Conservation (phyloP, 164 flowering plant species). For the Liquidambar formosana region DNA sequence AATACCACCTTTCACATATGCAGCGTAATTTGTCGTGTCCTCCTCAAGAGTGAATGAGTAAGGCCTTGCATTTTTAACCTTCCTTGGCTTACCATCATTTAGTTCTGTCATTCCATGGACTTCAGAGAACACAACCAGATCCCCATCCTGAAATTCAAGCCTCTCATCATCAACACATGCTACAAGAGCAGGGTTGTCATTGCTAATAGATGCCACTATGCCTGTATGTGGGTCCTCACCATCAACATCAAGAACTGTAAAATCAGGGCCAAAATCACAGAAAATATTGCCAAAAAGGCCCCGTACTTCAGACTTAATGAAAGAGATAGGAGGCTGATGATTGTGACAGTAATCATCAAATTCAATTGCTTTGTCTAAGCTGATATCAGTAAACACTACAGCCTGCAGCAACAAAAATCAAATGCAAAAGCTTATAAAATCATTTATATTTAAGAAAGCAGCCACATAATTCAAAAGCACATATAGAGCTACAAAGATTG, state of each 20-base stretch:
- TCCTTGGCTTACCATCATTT: conserved; percentile 85
- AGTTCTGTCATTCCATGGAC: conserved; percentile 81
- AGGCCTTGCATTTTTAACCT: conserved; percentile 65
- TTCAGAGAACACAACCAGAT: conserved; percentile 85
- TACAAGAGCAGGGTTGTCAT: conserved; percentile 75
- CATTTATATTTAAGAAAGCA: too few relatives aligned
- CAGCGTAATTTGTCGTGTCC: conserved; percentile 69
- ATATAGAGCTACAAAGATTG: too few relatives aligned
- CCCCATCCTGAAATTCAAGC: conserved; percentile 91
- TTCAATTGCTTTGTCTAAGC: conserved; percentile 64
- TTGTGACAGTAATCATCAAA: conserved; percentile 74
- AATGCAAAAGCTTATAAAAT: background rate
- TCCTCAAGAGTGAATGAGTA: conserved; percentile 78
- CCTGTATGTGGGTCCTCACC: conserved; percentile 89
- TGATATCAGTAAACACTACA: conserved; percentile 76
- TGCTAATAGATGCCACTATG: conserved; percentile 84
- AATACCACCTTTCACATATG: conserved; percentile 79
- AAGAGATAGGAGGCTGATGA: conserved; percentile 82
- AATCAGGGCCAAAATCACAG: conserved; percentile 85
- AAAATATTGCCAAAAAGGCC: conserved; percentile 84
- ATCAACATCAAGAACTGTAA: conserved; percentile 78
- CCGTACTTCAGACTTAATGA: conserved; percentile 79
- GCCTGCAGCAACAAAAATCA: conserved; percentile 50
- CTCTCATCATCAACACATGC: conserved; percentile 89
- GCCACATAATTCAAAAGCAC: too few relatives aligned